phyloP scores from a whole-genome alignment of 108 stramenopile genomes.

The Parietichytrium sp. region DNA sequence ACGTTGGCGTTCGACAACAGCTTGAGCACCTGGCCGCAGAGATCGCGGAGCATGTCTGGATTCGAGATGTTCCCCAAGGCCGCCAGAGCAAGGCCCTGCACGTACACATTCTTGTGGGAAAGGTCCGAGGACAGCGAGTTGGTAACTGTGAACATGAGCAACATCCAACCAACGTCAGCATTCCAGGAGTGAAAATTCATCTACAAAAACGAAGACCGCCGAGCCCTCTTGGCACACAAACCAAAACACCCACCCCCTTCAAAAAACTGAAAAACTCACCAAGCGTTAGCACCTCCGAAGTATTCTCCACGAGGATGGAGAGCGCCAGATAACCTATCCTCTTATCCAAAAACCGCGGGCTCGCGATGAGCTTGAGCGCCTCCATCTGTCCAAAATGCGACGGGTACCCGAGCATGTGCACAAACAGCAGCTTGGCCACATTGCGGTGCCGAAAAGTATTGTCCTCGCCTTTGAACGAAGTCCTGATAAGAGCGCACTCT shows the following conservation, averaged over 20 bases:
- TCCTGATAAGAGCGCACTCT: constrained; percentile 96
- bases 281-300: constrained; percentile 97
- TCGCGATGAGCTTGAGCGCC: constrained; percentile 96
- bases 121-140: constrained; percentile 48
- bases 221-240: no score
- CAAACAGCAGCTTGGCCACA: constrained; percentile 97
- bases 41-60: constrained; percentile 87
- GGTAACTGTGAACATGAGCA: no score
- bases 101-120: constrained; percentile 70
- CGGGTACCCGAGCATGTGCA: constrained; percentile 99
- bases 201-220: no score
- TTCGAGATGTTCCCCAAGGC: constrained; percentile 97
- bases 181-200: neutral
- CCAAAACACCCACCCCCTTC: no score
- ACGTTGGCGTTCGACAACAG: constrained; percentile 75
- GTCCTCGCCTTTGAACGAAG: constrained; percentile 95
- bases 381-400: constrained; percentile 99
- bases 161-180: no score
- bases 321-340: constrained; percentile 78
- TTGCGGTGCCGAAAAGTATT: constrained; percentile 85
- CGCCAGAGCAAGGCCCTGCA: constrained; percentile 88
- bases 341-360: constrained; percentile 93
- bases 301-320: constrained; percentile 82
- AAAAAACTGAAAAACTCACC: no score
- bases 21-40: constrained; percentile 91